Conservation (phyloP, 768 basidiomycete species). For the Serendipita sp. region DNA sequence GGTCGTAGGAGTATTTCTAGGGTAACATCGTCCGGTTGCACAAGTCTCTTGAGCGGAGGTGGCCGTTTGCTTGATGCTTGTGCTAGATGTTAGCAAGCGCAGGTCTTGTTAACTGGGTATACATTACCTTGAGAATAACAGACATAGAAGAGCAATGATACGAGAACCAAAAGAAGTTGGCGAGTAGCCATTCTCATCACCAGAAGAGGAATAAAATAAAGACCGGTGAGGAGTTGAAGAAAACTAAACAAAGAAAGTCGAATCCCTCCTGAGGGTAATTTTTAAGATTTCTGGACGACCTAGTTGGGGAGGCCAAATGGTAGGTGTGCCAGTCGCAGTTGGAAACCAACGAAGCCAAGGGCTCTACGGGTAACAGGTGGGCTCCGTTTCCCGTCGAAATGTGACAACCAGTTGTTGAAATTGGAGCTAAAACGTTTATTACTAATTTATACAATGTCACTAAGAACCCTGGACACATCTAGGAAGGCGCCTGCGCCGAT, state of each 20-base stretch:
- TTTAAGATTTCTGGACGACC: no score
- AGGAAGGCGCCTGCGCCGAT: slow-evolving; percentile 67
- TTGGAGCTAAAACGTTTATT: background rate
- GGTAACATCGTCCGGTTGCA: slow-evolving; percentile 33
- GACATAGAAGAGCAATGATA: background rate
- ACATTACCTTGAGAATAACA: background rate
- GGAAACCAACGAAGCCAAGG: no score
- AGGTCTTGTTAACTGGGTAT: background rate
- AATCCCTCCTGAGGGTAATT: background rate
- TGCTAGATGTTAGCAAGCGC: background rate
- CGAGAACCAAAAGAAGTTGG: background rate
- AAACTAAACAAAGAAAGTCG: background rate
- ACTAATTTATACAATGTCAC: background rate
- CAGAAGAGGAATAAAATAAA: background rate
- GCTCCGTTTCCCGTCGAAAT: no score
- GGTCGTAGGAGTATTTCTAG: slow-evolving; percentile 38
- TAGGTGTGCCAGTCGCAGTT: no score
- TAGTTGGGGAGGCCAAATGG: no score
- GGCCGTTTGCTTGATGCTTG: slow-evolving; percentile 34
- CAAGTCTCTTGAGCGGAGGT: slow-evolving; percentile 32
- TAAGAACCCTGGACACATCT: slow-evolving; percentile 22
- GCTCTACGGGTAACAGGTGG: no score
- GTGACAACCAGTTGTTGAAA: background rate
- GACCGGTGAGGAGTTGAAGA: background rate
- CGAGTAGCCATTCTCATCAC: background rate